A percentile compares a stretch with the other conserved stretches of the same genome.
Conservation (phyloP, 805 yeast species). For the Kodamaea nitidulidarum region DNA sequence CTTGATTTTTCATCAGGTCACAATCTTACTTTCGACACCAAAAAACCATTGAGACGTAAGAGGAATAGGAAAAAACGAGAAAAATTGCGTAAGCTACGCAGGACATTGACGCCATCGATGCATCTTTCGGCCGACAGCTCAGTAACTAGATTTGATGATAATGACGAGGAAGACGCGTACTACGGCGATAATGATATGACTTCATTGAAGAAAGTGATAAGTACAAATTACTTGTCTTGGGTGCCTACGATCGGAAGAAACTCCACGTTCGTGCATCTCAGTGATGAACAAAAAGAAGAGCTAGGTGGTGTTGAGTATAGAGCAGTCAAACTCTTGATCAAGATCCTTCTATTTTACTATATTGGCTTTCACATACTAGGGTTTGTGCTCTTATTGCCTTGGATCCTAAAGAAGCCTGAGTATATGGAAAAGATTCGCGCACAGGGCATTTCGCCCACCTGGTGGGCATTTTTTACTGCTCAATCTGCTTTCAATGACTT, state of each 20-base stretch:
- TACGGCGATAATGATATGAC: conserved; percentile 11
- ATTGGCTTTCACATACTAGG: conserved; percentile 69
- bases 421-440: conserved; percentile 44
- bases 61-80: conserved; percentile 3
- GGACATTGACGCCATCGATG: conserved; percentile 11
- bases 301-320: conserved; percentile 97
- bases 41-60: conserved; percentile 28
- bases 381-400: conserved; percentile 54
- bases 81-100: conserved; percentile 8
- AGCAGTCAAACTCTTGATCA: conserved; percentile 72
- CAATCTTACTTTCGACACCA: conserved; percentile 14
- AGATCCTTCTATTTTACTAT: conserved; percentile 62
- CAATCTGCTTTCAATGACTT: conserved; percentile 80
- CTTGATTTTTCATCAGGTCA: conserved; percentile 32
- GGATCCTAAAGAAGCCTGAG: conserved; percentile 37
- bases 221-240: conserved; percentile 78
- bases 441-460: conserved; percentile 67
- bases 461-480: conserved; percentile 93
- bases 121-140: conserved; percentile 13
- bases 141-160: conserved; percentile 9
- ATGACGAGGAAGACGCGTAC: conserved; percentile 14
- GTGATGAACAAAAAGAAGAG: conserved; percentile 85
- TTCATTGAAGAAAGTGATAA: conserved; percentile 30
- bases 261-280: conserved; percentile 80
- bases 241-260: conserved; percentile 89